phyloP scores from a whole-genome alignment of 345 rosid species.

The Anastatica hierochuntica region DNA sequence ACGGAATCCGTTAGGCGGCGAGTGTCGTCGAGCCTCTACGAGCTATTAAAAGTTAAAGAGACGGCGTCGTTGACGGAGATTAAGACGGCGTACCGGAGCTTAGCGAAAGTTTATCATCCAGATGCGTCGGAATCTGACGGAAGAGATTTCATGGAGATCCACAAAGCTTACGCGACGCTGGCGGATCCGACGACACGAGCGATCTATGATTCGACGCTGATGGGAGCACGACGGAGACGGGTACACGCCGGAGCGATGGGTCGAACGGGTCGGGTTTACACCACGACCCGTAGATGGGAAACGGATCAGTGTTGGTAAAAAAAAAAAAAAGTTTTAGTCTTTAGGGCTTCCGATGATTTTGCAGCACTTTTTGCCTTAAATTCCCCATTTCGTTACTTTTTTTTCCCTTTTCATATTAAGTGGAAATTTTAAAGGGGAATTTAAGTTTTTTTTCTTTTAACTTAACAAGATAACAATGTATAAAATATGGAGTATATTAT shows the following conservation, averaged over 20 bases:
- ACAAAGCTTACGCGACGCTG: conserved; percentile 58
- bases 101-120: conserved; percentile 59
- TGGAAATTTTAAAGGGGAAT: conserved; percentile 5
- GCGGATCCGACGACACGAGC: conserved; percentile 71
- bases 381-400: not conserved
- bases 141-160: conserved; percentile 55
- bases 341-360: conserved; percentile 5
- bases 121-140: conserved; percentile 50
- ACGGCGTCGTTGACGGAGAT: conserved; percentile 56
- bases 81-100: conserved; percentile 54
- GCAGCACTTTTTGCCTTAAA: conserved; percentile 11
- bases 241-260: conserved; percentile 24
- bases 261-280: conserved; percentile 17
- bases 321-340: too few relatives aligned
- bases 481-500: not conserved
- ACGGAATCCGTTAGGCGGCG: conserved; percentile 21
- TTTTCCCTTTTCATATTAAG: too few relatives aligned
- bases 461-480: conserved; percentile 8
- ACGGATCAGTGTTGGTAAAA: conserved; percentile 95
- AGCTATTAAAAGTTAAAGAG: conserved; percentile 39
- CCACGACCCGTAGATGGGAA: conserved; percentile 66
- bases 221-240: conserved; percentile 23
- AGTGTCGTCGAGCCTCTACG: conserved; percentile 37
- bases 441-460: not conserved
- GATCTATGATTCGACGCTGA: conserved; percentile 50